phyloP scores from a whole-genome alignment of 83 land plant species.

The Larix sibirica region DNA sequence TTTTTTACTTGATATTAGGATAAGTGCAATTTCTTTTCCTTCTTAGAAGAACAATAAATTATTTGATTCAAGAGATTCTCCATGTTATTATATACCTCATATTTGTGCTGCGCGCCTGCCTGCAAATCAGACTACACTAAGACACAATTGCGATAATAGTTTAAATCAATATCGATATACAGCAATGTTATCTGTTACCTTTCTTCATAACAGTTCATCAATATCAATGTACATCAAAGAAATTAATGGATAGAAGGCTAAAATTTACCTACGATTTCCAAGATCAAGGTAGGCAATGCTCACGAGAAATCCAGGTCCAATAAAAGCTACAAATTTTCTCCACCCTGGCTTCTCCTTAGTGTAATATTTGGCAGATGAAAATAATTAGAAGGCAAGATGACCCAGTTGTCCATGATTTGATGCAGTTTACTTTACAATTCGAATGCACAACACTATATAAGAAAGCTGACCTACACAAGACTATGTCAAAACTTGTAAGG shows the following conservation, averaged over 20 bases:
- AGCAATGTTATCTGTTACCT: too few relatives aligned
- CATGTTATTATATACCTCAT: neutral
- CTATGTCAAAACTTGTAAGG: too few relatives aligned
- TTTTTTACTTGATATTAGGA: too few relatives aligned
- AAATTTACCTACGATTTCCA: conserved; percentile 10
- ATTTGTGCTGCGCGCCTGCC: conserved; percentile 12
- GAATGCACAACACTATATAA: too few relatives aligned
- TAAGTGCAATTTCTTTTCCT: too few relatives aligned
- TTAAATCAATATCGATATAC: too few relatives aligned
- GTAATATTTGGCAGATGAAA: neutral
- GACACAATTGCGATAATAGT: neutral
- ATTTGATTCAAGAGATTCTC: neutral
- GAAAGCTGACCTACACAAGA: too few relatives aligned
- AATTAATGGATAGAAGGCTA: neutral
- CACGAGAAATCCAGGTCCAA: conserved; percentile 20
- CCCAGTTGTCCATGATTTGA: too few relatives aligned
- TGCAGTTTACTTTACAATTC: too few relatives aligned
- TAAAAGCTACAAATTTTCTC: conserved; percentile 4
- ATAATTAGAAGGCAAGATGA: too few relatives aligned
- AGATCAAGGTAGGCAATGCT: conserved; percentile 20
- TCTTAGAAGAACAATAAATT: too few relatives aligned
- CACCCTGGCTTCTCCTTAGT: neutral
- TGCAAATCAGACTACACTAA: conserved; percentile 6
- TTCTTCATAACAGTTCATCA: too few relatives aligned
- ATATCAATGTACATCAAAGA: neutral